A percentile compares a stretch with the other conserved stretches of the same genome.
phyloP scores from a whole-genome alignment of 495 filamentous ascomycete genomes.

The Neurospora sp. region DNA sequence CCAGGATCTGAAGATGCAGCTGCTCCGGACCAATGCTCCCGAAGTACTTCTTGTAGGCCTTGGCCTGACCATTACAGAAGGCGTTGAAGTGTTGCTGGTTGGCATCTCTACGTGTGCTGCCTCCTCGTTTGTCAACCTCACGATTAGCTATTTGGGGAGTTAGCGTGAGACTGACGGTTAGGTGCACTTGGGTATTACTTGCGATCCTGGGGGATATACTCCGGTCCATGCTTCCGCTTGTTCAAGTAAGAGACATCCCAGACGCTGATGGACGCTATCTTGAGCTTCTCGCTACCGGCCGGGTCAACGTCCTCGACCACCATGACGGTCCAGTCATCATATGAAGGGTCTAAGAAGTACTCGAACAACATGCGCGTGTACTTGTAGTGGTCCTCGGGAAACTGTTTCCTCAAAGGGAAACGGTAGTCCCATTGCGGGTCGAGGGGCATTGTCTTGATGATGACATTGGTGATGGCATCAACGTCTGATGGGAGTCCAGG shows the following conservation, averaged over 20 bases:
- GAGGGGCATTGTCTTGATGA: slow-evolving; percentile 25
- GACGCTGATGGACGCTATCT: slow-evolving; percentile 22
- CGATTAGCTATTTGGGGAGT: not conserved
- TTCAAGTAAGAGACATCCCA: slow-evolving; percentile 26
- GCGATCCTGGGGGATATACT: slow-evolving; percentile 21
- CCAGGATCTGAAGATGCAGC: slow-evolving; percentile 27
- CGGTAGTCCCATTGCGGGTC: slow-evolving; percentile 32
- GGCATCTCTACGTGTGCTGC: slow-evolving; percentile 20
- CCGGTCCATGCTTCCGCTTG: slow-evolving; percentile 19
- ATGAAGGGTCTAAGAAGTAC: slow-evolving; percentile 22
- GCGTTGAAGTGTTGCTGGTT: slow-evolving; percentile 22
- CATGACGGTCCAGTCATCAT: slow-evolving; percentile 27
- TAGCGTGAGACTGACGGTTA: not conserved
- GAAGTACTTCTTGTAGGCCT: slow-evolving; percentile 19
- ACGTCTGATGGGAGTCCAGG: slow-evolving; percentile 17
- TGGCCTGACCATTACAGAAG: slow-evolving; percentile 18
- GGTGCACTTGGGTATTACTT: slow-evolving; percentile 9
- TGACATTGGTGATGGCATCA: slow-evolving; percentile 25
- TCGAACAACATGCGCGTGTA: slow-evolving; percentile 25
- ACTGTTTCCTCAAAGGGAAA: slow-evolving; percentile 21
- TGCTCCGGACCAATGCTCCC: slow-evolving; percentile 18
- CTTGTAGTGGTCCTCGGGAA: slow-evolving; percentile 25
- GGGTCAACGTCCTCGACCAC: slow-evolving; percentile 23
- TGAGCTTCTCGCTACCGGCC: not conserved
- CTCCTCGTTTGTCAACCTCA: slow-evolving; percentile 15